Evolutionary conservation across 2,329 filamentous ascomycete genomes (phyloP).

Genomic region (Ophiostoma montium): DNA sequence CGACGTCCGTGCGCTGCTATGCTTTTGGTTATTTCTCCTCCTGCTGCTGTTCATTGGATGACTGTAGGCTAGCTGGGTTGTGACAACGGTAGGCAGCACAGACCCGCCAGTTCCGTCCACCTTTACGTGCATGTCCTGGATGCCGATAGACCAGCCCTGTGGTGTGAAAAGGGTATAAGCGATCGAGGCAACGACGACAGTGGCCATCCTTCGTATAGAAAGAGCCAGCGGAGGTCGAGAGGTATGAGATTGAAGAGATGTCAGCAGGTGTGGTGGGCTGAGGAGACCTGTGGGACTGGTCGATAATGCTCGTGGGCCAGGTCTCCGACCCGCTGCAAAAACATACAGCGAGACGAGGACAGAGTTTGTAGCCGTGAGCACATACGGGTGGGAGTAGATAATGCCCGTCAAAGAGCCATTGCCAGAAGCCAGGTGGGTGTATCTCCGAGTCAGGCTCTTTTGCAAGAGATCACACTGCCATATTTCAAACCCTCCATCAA

Average conservation of each 20-base stretch:
- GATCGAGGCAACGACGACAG: conserved; percentile 62
- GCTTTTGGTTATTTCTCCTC: not conserved
- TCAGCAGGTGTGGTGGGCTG: conserved; percentile 44
- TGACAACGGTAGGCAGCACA: conserved; percentile 20
- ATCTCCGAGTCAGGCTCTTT: conserved; percentile 32
- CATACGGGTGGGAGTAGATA: conserved; percentile 59
- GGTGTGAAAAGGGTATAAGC: conserved; percentile 71
- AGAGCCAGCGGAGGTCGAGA: conserved; percentile 65
- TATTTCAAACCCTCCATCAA: conserved; percentile 55
- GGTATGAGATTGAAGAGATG: conserved; percentile 68
- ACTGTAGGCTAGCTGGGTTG: conserved; percentile 28
- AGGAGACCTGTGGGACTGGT: conserved; percentile 7
- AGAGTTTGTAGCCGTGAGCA: conserved; percentile 62
- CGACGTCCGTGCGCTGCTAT: not conserved
- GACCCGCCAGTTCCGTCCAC: conserved; percentile 3
- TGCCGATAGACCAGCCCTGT: conserved; percentile 74
- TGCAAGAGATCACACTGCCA: conserved; percentile 42
- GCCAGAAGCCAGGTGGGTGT: conserved; percentile 46
- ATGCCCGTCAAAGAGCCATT: conserved; percentile 55
- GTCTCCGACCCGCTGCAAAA: conserved; percentile 25
- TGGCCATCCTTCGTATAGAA: conserved; percentile 57
- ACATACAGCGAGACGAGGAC: conserved; percentile 66
- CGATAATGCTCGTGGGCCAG: not conserved
- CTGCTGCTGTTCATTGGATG: not conserved
- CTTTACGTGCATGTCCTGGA: conserved; percentile 71